Conservation (phyloP, 805 yeast genomes). For the Aciculoconidium aculeatum region DNA sequence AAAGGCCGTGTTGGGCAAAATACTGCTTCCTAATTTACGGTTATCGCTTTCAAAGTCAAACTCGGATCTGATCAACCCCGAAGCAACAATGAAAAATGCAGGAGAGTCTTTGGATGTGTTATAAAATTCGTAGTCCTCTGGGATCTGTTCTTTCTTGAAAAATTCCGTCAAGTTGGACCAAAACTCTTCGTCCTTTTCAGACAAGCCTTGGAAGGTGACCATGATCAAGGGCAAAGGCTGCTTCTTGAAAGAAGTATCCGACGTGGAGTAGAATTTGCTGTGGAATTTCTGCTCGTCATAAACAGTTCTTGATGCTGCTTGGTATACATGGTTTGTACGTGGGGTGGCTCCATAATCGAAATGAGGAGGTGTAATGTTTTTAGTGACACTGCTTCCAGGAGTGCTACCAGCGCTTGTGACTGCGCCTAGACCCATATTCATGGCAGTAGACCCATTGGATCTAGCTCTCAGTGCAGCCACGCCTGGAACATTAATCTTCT, state of each 20-base stretch:
- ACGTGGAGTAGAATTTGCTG: slow-evolving; percentile 45
- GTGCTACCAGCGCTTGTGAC: slow-evolving; percentile 4
- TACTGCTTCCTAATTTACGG: slow-evolving; percentile 33
- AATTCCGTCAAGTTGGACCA: slow-evolving; percentile 62
- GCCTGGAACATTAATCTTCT: slow-evolving; percentile 10
- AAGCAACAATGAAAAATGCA: slow-evolving; percentile 51
- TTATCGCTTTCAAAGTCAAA: slow-evolving; percentile 34
- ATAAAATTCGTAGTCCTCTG: slow-evolving; percentile 41
- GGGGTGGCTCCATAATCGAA: slow-evolving; percentile 42
- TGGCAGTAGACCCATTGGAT: slow-evolving; percentile 2
- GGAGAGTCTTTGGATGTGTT: slow-evolving; percentile 43
- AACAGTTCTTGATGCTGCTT: slow-evolving; percentile 45
- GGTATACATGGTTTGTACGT: slow-evolving; percentile 45
- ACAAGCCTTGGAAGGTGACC: slow-evolving; percentile 59
- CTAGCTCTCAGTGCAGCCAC: slow-evolving; percentile 6
- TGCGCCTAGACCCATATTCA: slow-evolving; percentile 1
- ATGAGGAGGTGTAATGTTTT: slow-evolving; percentile 8
- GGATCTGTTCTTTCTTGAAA: slow-evolving; percentile 43
- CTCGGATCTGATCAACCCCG: slow-evolving; percentile 35
- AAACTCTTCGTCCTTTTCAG: slow-evolving; percentile 42
- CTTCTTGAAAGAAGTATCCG: slow-evolving; percentile 28
- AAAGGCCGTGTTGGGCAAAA: slow-evolving; percentile 69
- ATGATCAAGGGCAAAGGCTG: slow-evolving; percentile 62
- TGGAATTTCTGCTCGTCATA: slow-evolving; percentile 35
- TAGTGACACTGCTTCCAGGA: slow-evolving; percentile 6